Evolutionary conservation across 306 rosid genomes (phyloP).

Genomic region (Vicia sativa): DNA sequence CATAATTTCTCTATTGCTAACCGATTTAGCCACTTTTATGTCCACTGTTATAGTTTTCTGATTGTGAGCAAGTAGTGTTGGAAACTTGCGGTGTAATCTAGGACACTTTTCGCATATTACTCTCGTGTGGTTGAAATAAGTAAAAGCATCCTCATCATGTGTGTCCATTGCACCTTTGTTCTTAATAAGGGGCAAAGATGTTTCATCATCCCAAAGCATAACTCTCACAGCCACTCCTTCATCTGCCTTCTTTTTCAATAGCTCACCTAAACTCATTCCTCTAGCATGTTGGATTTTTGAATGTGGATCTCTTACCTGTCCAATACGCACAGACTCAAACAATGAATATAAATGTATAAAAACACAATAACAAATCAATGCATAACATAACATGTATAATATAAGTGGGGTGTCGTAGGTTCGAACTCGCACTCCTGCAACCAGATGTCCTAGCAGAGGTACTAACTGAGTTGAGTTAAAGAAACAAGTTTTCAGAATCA

Average conservation of each 20-base stretch:
- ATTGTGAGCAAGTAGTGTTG: constrained; percentile 85
- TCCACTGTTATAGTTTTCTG: constrained; percentile 78
- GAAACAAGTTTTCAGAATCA: no score
- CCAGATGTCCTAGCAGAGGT: no score
- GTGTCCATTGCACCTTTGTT: constrained; percentile 72
- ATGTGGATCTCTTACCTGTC: constrained; percentile 79
- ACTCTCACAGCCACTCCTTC: constrained; percentile 92
- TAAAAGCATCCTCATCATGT: constrained; percentile 75
- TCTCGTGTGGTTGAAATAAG: constrained; percentile 66
- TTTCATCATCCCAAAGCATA: constrained; percentile 92
- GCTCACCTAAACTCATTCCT: constrained; percentile 78
- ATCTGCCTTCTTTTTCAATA: constrained; percentile 78
- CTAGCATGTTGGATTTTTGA: constrained; percentile 74
- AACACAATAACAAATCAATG: no score
- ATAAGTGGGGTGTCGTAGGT: no score
- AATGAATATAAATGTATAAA: neutral
- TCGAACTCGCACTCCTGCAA: no score
- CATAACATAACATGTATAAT: no score
- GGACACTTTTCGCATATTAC: constrained; percentile 82
- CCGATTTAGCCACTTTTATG: constrained; percentile 42
- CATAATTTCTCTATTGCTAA: constrained; percentile 59
- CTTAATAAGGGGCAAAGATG: constrained; percentile 73
- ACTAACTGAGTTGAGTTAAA: no score
- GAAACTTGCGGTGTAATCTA: constrained; percentile 60
- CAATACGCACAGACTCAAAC: constrained; percentile 14